Evolutionary conservation across 306 rosid genomes (phyloP), one percentile per base, ranked within the genome.

Genomic region (Sophora flavescens): DNA sequence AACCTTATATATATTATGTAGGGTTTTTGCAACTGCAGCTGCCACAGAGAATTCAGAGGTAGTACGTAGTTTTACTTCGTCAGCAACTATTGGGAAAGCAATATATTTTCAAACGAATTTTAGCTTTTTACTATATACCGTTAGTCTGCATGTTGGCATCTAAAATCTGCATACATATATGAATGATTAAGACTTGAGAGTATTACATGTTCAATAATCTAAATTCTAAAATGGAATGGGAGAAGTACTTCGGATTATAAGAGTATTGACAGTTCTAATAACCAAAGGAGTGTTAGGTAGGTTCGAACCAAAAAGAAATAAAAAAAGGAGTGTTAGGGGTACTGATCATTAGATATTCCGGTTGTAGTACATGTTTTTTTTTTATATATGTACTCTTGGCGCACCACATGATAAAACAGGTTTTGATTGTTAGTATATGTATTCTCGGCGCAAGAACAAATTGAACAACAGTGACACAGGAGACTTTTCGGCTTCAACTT

Each of bases 1-100:
- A n/a, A n/a, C n/a, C n/a, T 36, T 35, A 35, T 35, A 4, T 35
- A 3, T 35, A 35, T 35, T 48, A 57, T 42, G 48, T 63, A 63
- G 82, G 81, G 78, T 77, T 71, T 72, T 12, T 47, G 63, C 14
- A 67, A 28, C 52, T 10, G 48, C 59, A 10, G 50, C 60, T 8
- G n/a, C 22, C 59, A 48, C 22, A 47, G 6, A 47, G 44, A 64
- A 57, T 26, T 75, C 12, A 6, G 22, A 57, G 44, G 48, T 22
- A 16, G 6, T 35, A 52, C 56, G 81, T 56, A 56, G 52, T 57
- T 66, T 76, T 47, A 54, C 47, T 39, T 52, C 53, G 35, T 65
- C 42, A 39, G 74, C 50, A 26, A 8, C 8, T 30, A 30, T 2
- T 30, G 47, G 47, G 47, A 41, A 9, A 41, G 47, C 47, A 22